These are phyloP conservation scores for Arthrobotrys sphaeroides DNA, from an alignment of 2,329 filamentous ascomycete genomes.

Conservation along the genomic window DNA sequence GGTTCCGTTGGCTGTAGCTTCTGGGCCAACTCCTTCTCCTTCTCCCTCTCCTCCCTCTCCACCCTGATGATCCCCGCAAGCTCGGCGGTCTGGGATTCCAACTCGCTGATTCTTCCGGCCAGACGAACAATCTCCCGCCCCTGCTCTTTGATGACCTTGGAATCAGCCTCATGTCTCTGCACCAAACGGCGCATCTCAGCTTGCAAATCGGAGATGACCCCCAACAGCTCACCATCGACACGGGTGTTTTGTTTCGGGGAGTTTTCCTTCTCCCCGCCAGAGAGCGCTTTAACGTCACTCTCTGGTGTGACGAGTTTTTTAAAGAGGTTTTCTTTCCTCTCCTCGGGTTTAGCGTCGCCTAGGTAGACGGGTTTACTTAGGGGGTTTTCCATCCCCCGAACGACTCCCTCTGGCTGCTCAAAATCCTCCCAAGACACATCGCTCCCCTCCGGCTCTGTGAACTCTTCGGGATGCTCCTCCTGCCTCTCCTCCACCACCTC, in stretches of 20 bases:
- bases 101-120: background rate
- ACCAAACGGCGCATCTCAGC: background rate
- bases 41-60: background rate
- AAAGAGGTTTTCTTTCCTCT: conserved; percentile 16
- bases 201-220: background rate
- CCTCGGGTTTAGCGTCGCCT: conserved; percentile 1
- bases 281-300: conserved; percentile 13
- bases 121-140: background rate
- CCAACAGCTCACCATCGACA: background rate
- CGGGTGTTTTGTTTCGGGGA: background rate
- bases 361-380: background rate
- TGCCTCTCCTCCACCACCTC: no score
- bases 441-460: background rate
- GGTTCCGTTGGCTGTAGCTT: background rate
- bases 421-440: background rate
- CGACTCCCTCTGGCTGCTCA: background rate
- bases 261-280: conserved; percentile 7
- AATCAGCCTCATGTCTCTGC: background rate
- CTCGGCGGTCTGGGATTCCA: background rate
- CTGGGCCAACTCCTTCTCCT: background rate
- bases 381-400: background rate
- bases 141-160: background rate
- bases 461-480: no score
- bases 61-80: background rate
- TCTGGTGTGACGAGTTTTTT: conserved; percentile 10